Conservation (phyloP, 352 stramenopile species). For the Nothophytophthora sp. region DNA sequence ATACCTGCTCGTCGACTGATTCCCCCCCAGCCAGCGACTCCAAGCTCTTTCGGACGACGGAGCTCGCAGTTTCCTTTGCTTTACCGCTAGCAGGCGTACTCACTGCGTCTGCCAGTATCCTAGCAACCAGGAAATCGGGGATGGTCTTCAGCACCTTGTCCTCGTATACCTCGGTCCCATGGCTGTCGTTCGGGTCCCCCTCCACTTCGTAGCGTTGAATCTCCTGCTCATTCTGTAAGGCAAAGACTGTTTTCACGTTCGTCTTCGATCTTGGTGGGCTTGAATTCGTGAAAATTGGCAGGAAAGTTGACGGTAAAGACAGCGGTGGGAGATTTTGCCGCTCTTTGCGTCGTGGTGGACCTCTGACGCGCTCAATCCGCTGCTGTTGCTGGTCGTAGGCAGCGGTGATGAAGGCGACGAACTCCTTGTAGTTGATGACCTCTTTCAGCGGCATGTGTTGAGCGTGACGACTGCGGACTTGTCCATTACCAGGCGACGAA, state of each 20-base stretch:
- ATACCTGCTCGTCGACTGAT: slow-evolving; percentile 30
- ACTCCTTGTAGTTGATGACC: slow-evolving; percentile 81
- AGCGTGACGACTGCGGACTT: background rate
- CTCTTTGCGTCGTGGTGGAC: background rate
- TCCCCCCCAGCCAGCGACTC: slow-evolving; percentile 30
- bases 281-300: slow-evolving; percentile 24
- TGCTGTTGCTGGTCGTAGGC: slow-evolving; percentile 44
- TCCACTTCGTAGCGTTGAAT: slow-evolving; percentile 22
- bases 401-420: slow-evolving; percentile 68
- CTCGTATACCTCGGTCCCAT: slow-evolving; percentile 6
- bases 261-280: background rate
- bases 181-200: slow-evolving; percentile 6
- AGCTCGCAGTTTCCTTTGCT: slow-evolving; percentile 4
- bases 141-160: slow-evolving; percentile 25
- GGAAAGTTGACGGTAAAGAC: slow-evolving; percentile 14
- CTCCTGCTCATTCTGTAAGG: slow-evolving; percentile 4
- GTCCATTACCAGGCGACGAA: background rate
- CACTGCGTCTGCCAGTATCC: slow-evolving; percentile 18
- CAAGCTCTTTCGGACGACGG: slow-evolving; percentile 32
- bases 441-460: slow-evolving; percentile 43
- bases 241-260: background rate
- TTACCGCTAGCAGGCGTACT: slow-evolving; percentile 1
- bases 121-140: slow-evolving; percentile 35
- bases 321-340: background rate
- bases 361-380: background rate